Base-by-base conservation (phyloP, 495 filamentous ascomycete genomes). In the Amorphotheca resinae region DNA sequence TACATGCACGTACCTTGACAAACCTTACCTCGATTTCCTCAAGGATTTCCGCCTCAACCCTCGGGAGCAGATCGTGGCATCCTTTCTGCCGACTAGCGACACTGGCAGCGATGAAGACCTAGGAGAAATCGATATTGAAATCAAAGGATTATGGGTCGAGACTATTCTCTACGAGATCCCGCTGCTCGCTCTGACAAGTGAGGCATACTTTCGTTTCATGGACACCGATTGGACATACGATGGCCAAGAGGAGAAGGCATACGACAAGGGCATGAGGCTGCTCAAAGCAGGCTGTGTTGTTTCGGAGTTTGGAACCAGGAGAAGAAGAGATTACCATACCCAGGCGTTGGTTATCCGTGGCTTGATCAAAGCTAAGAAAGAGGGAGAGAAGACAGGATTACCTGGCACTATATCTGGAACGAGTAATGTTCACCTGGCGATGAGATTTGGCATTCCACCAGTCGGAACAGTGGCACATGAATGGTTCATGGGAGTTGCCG, bases 401-500 rank as follows among this genome's bases (percentile, higher is more conserved):
- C 56, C 64, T 4, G 91, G 91, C 1, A 77, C 75, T 46, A 69
- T 96, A 37, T 76, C 77, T 1, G 91, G 91, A 0, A 94, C 91
- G 1, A 95, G 87, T 59, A 98, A 98, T 56, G 93, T 96, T 16
- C 91, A 98, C 56, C 82, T 96, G 46, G 91, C 91, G 14, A 93
- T 93, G 84, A 83, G 85, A 56, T 84, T 89, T 58, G 75, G 73
- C 16, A 72, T 91, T 21, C 63, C 73, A 6, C 84, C 89, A 0
- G 77, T 98, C 15, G 91, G 91, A 12, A 98, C 91, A 2, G 88
- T 98, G 1, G 91, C 93, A 0, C 91, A 98, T 50, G 91, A 98
- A 63, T 98, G 93, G 93, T 95, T 94, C 64, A 98, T 98, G 91
- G 85, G 84, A 31, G 85, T 93, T 41, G 91, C 91, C 12, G 88